These are phyloP conservation scores for Coelastrella sp. DNA, from an alignment of 139 green algal genomes.

Conservation along the genomic window DNA sequence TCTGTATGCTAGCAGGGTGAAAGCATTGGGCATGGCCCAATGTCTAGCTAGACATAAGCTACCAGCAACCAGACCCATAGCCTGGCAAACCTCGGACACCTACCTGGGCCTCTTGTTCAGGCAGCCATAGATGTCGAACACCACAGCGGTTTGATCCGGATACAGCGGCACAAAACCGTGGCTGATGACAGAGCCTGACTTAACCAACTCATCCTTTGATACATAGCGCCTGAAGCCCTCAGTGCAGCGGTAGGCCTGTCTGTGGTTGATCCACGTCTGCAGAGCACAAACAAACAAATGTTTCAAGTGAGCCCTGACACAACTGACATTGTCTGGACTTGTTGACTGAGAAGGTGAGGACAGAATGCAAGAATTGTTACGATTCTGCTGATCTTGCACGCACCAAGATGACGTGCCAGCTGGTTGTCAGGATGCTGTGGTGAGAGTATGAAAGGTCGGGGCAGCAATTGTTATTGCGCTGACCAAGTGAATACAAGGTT, in stretches of 20 bases:
- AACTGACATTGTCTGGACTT: too few species aligned
- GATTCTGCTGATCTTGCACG: too few species aligned
- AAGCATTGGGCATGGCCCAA: too few species aligned
- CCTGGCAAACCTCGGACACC: neutral
- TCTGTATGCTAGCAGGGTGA: too few species aligned
- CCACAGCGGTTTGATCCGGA: neutral
- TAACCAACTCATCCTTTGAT: constrained; percentile 18
- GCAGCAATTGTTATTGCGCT: too few species aligned
- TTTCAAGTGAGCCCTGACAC: neutral
- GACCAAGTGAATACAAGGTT: too few species aligned
- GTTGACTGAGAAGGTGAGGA: too few species aligned
- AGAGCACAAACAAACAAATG: neutral
- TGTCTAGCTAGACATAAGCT: neutral
- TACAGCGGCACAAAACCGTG: constrained; percentile 27
- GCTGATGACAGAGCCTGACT: constrained; percentile 24
- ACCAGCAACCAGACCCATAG: neutral
- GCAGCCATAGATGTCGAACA: constrained; percentile 38
- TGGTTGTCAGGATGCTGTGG: too few species aligned
- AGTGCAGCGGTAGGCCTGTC: constrained; percentile 1
- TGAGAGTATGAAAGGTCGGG: too few species aligned
- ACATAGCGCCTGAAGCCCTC: constrained; percentile 21
- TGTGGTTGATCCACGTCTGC: neutral
- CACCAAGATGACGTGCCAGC: too few species aligned
- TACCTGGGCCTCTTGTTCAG: constrained; percentile 1
- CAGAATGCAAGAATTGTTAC: too few species aligned